Base-by-base conservation (phyloP, 2,329 filamentous ascomycete genomes). In the Trichoderma cornu-damae region DNA sequence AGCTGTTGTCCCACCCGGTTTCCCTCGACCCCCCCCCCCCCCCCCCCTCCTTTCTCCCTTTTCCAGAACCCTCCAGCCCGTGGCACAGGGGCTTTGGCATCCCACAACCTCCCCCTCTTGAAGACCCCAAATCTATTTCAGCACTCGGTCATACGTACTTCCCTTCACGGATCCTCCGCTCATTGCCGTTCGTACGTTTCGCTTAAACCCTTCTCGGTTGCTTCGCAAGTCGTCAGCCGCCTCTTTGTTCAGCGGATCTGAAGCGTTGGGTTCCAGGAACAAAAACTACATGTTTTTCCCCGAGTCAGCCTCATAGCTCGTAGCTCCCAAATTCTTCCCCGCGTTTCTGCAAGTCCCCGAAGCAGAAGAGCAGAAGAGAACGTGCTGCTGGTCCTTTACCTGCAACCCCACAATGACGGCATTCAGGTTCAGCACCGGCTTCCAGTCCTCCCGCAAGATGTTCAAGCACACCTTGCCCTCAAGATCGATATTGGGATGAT, bases 381-480 rank as follows among this genome's bases (percentile, higher is more conserved):
- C n/a, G 51, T 54, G 52, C 42, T 16, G 32, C 42, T 16, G 32
- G 14, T 20, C 24, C 67, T 50, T n/a, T 75, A 90, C 87, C 83
- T 92, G 90, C 70, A 99, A 76, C 40, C 94, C 94, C 53, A 97
- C 91, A 64, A 99, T 94, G 38, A 97, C 91, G 14, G 94, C 92
- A 70, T 97, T 96, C 70, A 99, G 74, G 72, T 97, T 97, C 70
- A 99, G 77, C 43, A 99, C 94, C 0, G 94, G 94, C 79, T 97
- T 99, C 94, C 94, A 99, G 77, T 99, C 94, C 76, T 99, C 94
- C 61, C 94, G 81, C 68, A 99, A 75, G 67, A 99, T 99, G 72
- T 99, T 99, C 68, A 99, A 76, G 77, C 94, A 99, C 61, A 99
- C 92, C 70, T 99, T 99, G 65, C 94, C 94, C 71, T 97, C 90